These are phyloP conservation scores for Fusarium hostae DNA, from an alignment of 2,329 filamentous ascomycete species.

Conservation along the genomic window DNA sequence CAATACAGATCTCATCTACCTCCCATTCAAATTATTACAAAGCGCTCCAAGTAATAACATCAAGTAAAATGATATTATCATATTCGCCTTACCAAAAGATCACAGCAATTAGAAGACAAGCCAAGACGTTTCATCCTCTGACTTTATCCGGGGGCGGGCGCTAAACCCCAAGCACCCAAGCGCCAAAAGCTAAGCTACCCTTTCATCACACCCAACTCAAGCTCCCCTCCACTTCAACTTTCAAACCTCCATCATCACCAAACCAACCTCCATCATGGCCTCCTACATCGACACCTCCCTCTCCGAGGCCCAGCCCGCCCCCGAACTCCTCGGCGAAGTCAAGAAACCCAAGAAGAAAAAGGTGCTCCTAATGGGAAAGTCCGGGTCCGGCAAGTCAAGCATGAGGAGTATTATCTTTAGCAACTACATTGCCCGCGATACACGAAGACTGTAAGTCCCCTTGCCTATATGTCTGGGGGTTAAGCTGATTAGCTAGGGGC, in stretches of 20 bases:
- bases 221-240: conserved; percentile 20
- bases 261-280: conserved; percentile 42
- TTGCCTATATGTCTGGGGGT: neutral
- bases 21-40: too few species aligned
- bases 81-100: neutral
- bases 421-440: conserved; percentile 98
- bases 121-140: conserved; percentile 23
- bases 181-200: conserved; percentile 28
- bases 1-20: too few species aligned
- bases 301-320: conserved; percentile 43
- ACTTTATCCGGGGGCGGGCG: conserved; percentile 10
- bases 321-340: conserved; percentile 60
- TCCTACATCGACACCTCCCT: conserved; percentile 49
- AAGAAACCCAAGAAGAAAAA: conserved; percentile 86
- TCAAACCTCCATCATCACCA: conserved; percentile 4
- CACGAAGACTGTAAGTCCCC: conserved; percentile 74
- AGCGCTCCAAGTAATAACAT: too few species aligned
- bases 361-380: conserved; percentile 92
- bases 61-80: neutral
- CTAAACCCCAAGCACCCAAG: conserved; percentile 26
- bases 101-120: neutral
- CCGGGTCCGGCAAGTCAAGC: conserved; percentile 95
- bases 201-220: conserved; percentile 3
- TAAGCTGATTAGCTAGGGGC: conserved; percentile 60
- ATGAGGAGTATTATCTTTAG: conserved; percentile 99